These are phyloP conservation scores for Lasiosphaeriaceae sp. DNA, from an alignment of 495 filamentous ascomycete genomes.

Conservation along the genomic window DNA sequence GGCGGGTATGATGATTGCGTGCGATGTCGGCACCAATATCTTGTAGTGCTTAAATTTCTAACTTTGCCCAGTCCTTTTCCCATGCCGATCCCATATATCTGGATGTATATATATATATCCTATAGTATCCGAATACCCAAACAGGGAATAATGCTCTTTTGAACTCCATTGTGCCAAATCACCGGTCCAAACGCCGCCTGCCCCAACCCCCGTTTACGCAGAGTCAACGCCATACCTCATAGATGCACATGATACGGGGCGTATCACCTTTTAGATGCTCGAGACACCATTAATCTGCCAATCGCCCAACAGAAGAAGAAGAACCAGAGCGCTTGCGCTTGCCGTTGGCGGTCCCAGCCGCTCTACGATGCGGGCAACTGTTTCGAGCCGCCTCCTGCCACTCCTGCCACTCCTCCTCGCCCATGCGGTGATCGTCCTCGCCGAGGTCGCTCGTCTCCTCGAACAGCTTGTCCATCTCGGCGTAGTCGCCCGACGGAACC, in stretches of 20 bases:
- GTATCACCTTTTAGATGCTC: too few species aligned
- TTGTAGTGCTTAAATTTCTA: too few species aligned
- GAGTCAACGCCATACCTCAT: too few species aligned
- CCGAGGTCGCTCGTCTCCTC: constrained; percentile 77
- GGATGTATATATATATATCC: too few species aligned
- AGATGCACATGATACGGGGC: too few species aligned
- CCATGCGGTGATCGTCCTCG: constrained; percentile 74
- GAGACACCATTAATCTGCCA: too few species aligned
- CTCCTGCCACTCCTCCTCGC: constrained; percentile 70
- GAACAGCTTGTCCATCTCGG: constrained; percentile 61
- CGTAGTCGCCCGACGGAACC: constrained; percentile 61
- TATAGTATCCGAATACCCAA: too few species aligned
- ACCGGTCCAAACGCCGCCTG: not conserved
- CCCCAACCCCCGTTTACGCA: not conserved
- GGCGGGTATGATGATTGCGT: too few species aligned
- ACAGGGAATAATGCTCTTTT: too few species aligned
- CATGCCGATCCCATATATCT: too few species aligned
- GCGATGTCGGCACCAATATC: too few species aligned
- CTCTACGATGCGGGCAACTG: constrained; percentile 17
- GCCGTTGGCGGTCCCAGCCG: constrained; percentile 4
- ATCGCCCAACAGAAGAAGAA: not conserved
- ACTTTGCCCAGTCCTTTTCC: too few species aligned
- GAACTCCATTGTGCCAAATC: not conserved
- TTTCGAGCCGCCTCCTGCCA: constrained; percentile 17
- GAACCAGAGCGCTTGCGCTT: not conserved